Percentiles rank a stretch among this genome's conserved stretches.
Conservation (phyloP, 768 basidiomycete genomes). For the Crucibulum laeve region DNA sequence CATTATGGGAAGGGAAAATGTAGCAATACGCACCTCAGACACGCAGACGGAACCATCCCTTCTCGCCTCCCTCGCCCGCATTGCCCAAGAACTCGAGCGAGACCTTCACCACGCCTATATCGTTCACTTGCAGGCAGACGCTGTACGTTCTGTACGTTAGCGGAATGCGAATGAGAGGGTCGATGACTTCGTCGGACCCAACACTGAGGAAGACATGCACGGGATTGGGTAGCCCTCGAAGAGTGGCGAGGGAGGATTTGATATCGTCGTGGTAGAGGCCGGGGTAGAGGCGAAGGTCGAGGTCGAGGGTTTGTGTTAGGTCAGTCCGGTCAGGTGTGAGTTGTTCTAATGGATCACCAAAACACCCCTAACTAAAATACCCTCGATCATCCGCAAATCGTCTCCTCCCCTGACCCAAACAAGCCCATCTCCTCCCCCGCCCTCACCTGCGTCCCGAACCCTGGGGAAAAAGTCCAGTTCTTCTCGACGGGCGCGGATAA, state of each 20-base stretch:
- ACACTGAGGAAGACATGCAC: slow-evolving; percentile 91
- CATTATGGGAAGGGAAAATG: slow-evolving; percentile 2
- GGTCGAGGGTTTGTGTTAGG: slow-evolving; percentile 31
- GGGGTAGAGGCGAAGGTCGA: slow-evolving; percentile 86
- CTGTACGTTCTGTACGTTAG: slow-evolving; percentile 98
- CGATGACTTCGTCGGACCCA: slow-evolving; percentile 95
- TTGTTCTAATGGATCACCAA: too few relatives aligned
- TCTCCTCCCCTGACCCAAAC: too few relatives aligned
- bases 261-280: slow-evolving; percentile 83
- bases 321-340: too few relatives aligned
- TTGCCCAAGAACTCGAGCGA: slow-evolving; percentile 57
- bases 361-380: too few relatives aligned
- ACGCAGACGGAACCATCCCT: slow-evolving; percentile 67
- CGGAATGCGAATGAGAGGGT: slow-evolving; percentile 88
- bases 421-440: too few relatives aligned
- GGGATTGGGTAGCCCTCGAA: slow-evolving; percentile 61
- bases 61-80: slow-evolving; percentile 69
- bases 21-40: slow-evolving; percentile 53
- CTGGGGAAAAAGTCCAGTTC: too few relatives aligned
- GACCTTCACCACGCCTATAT: slow-evolving; percentile 76
- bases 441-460: too few relatives aligned
- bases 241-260: slow-evolving; percentile 66
- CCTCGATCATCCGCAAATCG: too few relatives aligned
- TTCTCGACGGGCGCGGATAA: too few relatives aligned
- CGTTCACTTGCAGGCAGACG: slow-evolving; percentile 94